A percentile compares a stretch with the other conserved stretches of the same genome.
Conservation (phyloP, 2,329 filamentous ascomycete species). For the Talaromyces sp. region DNA sequence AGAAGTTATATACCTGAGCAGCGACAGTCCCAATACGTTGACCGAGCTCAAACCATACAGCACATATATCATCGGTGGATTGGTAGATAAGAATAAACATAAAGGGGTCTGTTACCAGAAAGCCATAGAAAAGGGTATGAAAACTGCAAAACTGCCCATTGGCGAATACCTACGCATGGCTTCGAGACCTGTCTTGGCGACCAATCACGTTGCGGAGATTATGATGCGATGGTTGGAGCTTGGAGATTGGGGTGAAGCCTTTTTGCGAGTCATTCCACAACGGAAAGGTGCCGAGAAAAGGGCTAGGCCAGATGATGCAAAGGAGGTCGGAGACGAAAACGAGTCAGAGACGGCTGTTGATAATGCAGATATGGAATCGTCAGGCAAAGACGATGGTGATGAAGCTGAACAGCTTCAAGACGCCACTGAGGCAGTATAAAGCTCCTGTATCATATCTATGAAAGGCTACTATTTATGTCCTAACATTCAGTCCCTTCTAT, state of each 20-base stretch:
- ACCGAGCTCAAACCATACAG: constrained; percentile 80
- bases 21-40: constrained; percentile 84
- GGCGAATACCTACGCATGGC: constrained; percentile 93
- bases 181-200: constrained; percentile 80
- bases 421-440: not conserved
- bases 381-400: not conserved
- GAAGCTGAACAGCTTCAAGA: not conserved
- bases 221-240: constrained; percentile 91
- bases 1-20: constrained; percentile 82
- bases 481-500: not conserved
- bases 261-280: constrained; percentile 83
- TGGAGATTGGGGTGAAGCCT: constrained; percentile 88
- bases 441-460: not conserved
- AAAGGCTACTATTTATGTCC: not conserved
- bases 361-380: not conserved
- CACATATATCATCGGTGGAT: constrained; percentile 87
- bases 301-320: not conserved
- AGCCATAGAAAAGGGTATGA: constrained; percentile 71
- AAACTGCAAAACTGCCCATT: constrained; percentile 88
- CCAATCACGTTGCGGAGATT: constrained; percentile 95
- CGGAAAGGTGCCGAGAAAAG: constrained; percentile 72
- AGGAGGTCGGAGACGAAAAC: not conserved
- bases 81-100: constrained; percentile 95
- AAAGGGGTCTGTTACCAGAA: constrained; percentile 90
- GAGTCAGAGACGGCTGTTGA: not conserved